Evolutionary conservation across 2,329 filamentous ascomycete species (phyloP), one percentile per base, ranked within the genome.

Genomic region (Apiospora sp.): DNA sequence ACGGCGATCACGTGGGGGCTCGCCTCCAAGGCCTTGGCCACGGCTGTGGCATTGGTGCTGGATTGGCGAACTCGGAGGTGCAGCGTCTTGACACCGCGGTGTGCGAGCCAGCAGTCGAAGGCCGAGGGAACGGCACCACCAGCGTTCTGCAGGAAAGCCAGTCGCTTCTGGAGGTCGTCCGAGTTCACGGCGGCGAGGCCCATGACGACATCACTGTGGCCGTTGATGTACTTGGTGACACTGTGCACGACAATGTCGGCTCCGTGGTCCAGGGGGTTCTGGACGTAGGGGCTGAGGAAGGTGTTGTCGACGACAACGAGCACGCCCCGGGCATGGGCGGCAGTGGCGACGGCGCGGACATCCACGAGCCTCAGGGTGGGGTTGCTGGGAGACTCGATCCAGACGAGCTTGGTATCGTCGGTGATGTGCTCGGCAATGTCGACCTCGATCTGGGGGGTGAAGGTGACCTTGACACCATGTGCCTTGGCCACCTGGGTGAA

Each of bases 291-390:
- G 74, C 93, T 96, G 81, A 98, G 88, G 87, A 99, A 99, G 27
- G 96, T 99, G 87, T 99, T 99, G 87, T 99, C 96, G 58, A 99
- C 96, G n/a, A 99, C 96, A 61, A 99, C 96, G 81, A 94, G 88
- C 79, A 98, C 94, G 74, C 95, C 96, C 80, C 94, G 93, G 78
- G 92, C 87, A 83, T 98, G 96, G 24, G 96, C 96, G 71, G 93
- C 89, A 41, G 90, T 91, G 41, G 93, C 92, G 54, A 99, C 93
- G 71, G 94, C 92, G 78, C 93, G 89, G 81, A 99, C 98, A 84
- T 99, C 96, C 76, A 98, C 96, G 68, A 99, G 89, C 41, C 93
- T 91, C 72, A 99, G 88, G 8, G 96, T 99, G 0, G 96, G 96
- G 86, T 99, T 99, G 78, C 93, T 96, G 34, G 96, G 96, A 13